Percentiles rank a stretch among this genome's conserved stretches.
Conservation (phyloP, 345 rosid genomes). For the Gossypium sturtianum region DNA sequence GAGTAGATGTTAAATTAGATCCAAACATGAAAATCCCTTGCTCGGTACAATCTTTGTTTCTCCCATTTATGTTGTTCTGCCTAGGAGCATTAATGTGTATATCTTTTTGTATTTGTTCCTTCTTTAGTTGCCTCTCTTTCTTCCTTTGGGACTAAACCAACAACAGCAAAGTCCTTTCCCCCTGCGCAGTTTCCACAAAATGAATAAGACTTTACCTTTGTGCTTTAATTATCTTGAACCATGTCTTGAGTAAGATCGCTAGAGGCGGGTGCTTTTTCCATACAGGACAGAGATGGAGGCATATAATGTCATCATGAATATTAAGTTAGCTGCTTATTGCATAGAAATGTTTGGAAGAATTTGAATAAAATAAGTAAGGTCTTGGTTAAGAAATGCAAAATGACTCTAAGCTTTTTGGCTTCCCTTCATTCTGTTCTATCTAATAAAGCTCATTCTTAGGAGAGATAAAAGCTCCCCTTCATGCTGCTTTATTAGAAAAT, state of each 20-base stretch:
- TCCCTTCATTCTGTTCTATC: neutral
- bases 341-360: neutral
- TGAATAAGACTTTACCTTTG: neutral
- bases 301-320: neutral
- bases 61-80: neutral
- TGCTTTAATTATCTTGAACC: neutral
- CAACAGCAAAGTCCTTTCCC: neutral
- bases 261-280: neutral
- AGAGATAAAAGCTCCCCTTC: neutral
- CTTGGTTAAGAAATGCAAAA: neutral
- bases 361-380: neutral
- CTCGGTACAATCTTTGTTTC: slow-evolving; percentile 39
- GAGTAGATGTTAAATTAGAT: slow-evolving; percentile 72
- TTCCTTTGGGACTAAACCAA: neutral
- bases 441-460: neutral
- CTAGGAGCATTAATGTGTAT: neutral
- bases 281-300: neutral
- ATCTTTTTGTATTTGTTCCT: neutral
- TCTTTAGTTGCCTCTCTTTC: neutral
- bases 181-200: neutral
- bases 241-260: neutral
- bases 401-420: neutral
- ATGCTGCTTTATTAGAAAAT: neutral
- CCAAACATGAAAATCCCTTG: slow-evolving; percentile 83
- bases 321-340: neutral